Evolutionary conservation across 2,329 filamentous ascomycete species (phyloP).

Genomic region (Xylaria sp.): DNA sequence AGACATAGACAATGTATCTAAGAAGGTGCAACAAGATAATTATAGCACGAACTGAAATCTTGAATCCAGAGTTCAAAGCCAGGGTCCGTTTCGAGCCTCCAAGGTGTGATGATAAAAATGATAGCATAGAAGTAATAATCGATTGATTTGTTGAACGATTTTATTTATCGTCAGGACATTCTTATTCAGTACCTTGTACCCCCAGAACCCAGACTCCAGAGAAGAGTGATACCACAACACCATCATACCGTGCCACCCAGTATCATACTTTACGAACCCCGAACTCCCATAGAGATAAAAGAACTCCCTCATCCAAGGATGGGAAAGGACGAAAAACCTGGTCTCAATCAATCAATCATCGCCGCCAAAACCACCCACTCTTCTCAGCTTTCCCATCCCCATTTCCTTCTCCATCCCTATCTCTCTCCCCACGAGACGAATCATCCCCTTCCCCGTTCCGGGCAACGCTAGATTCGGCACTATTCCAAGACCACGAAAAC

Average conservation of each 20-base stretch:
- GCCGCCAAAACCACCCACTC: slow-evolving; percentile 42
- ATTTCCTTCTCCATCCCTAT: not conserved
- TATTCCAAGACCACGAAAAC: slow-evolving; percentile 31
- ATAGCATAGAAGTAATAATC: not conserved
- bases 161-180: not conserved
- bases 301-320: not conserved
- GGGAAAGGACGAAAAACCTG: not conserved
- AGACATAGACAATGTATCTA: not conserved
- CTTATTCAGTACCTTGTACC: not conserved
- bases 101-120: not conserved
- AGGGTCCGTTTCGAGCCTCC: not conserved
- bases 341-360: slow-evolving; percentile 16
- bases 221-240: not conserved
- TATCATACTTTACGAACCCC: not conserved
- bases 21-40: not conserved
- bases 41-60: not conserved
- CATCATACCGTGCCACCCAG: not conserved
- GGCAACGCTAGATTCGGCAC: not conserved
- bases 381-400: slow-evolving; percentile 14
- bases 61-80: not conserved
- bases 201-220: slow-evolving; percentile 1
- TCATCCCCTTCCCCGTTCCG: not conserved
- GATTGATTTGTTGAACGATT: not conserved
- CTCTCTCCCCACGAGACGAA: not conserved
- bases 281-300: slow-evolving; percentile 6